A percentile compares a stretch with the other conserved stretches of the same genome.
These are phyloP conservation scores for Paramecium bursaria DNA, from an alignment of 73 alveolate genomes.

Conservation along the genomic window DNA sequence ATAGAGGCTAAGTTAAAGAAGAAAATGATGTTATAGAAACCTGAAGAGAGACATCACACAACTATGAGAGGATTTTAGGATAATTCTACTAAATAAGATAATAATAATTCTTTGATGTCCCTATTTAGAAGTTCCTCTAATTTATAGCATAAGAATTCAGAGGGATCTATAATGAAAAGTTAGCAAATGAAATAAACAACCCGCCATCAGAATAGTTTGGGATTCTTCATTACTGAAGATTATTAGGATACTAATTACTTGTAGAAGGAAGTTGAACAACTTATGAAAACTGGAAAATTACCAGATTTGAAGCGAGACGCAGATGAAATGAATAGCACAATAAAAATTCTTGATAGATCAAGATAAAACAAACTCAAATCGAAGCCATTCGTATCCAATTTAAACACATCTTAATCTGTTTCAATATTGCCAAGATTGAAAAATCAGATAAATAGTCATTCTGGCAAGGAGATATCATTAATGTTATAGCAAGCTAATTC, in stretches of 20 bases:
- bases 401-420: constrained; percentile 6
- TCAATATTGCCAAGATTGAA: constrained; percentile 66
- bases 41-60: no score
- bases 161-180: neutral
- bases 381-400: constrained; percentile 49
- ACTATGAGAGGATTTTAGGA: no score
- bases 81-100: no score
- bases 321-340: constrained; percentile 45
- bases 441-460: constrained; percentile 46
- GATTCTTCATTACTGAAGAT: constrained; percentile 68
- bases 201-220: constrained; percentile 24
- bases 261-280: constrained; percentile 62
- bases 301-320: neutral
- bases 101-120: neutral
- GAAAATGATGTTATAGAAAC: constrained; percentile 68
- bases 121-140: neutral
- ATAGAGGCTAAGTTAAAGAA: constrained; percentile 79
- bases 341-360: constrained; percentile 54
- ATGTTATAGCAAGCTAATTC: constrained; percentile 49
- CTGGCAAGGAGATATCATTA: constrained; percentile 36
- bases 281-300: constrained; percentile 23
- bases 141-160: neutral
- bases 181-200: neutral
- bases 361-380: constrained; percentile 50
- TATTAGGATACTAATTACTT: constrained; percentile 14